phyloP scores from a whole-genome alignment of 2,329 filamentous ascomycete species.

The Dryadomyces quercivorus region DNA sequence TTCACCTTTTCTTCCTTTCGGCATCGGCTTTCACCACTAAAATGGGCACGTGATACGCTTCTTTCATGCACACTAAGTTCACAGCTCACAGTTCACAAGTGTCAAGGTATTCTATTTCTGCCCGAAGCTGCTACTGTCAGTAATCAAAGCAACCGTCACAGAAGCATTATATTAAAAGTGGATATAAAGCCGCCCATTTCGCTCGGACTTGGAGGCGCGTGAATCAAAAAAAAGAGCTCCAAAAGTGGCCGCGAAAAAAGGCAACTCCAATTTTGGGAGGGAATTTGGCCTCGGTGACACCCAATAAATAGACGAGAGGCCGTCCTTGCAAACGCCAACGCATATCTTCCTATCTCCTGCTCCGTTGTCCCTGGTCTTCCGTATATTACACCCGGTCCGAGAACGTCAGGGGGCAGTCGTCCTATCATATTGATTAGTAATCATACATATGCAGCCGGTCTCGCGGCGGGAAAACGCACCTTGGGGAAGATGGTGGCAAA shows the following conservation, averaged over 20 bases:
- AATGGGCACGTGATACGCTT: not conserved
- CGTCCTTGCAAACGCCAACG: not conserved
- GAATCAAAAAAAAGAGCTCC: not conserved
- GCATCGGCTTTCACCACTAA: no score
- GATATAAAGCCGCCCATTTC: not conserved
- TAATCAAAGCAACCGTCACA: not conserved
- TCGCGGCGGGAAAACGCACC: conserved; percentile 26
- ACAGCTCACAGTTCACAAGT: no score
- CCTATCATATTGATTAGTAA: conserved; percentile 33
- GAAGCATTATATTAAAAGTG: not conserved
- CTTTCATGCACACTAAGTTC: not conserved
- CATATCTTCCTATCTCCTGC: not conserved
- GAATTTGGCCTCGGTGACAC: not conserved
- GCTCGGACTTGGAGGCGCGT: not conserved
- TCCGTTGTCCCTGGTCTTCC: not conserved
- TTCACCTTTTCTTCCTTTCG: not conserved
- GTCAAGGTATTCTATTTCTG: not conserved
- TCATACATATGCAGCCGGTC: not conserved
- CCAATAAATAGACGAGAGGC: not conserved
- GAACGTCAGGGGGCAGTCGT: conserved; percentile 74
- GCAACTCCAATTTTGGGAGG: not conserved
- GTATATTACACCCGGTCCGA: conserved; percentile 25
- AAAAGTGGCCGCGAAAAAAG: not conserved
- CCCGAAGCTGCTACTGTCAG: not conserved
- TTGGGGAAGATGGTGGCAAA: conserved; percentile 97